A percentile compares a stretch with the other conserved stretches of the same genome.
These are phyloP conservation scores for Pseudoperonospora humuli DNA, from an alignment of 352 stramenopile genomes.

Conservation along the genomic window DNA sequence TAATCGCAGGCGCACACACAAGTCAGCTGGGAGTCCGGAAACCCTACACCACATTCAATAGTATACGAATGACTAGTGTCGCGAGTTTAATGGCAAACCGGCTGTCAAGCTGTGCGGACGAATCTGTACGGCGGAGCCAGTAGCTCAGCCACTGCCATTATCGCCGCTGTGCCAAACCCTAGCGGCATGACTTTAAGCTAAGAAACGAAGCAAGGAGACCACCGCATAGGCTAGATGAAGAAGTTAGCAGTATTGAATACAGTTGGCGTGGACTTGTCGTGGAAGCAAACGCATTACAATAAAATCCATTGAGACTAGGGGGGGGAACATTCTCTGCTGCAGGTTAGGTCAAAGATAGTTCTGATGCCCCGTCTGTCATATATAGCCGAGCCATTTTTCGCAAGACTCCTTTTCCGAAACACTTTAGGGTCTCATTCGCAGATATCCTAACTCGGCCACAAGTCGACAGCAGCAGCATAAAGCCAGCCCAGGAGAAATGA, in stretches of 20 bases:
- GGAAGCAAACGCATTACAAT: not conserved
- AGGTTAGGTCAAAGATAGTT: conserved; percentile 14
- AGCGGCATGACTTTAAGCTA: not conserved
- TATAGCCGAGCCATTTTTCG: conserved; percentile 2
- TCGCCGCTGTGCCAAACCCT: not conserved
- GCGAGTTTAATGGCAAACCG: conserved; percentile 6
- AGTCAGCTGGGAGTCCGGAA: conserved; percentile 19
- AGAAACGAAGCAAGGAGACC: no score
- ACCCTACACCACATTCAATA: conserved; percentile 2
- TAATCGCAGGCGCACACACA: conserved; percentile 8
- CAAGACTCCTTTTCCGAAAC: conserved; percentile 8
- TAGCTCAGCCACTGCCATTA: conserved; percentile 12
- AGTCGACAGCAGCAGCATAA: conserved; percentile 2
- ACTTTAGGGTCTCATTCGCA: conserved; percentile 19
- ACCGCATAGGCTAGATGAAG: not conserved
- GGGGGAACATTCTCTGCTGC: conserved; percentile 15
- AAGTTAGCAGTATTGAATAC: not conserved
- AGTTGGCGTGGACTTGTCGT: no score
- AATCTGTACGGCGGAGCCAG: no score
- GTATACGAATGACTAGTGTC: conserved; percentile 7
- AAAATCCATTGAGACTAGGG: conserved; percentile 2
- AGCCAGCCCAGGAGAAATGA: conserved; percentile 12
- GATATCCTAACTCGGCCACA: conserved; percentile 13
- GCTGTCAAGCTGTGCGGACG: conserved; percentile 12
- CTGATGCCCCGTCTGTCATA: conserved; percentile 3